Conservation (phyloP, 1,284 basidiomycete species). For the Cryptococcus jaspeensis region DNA sequence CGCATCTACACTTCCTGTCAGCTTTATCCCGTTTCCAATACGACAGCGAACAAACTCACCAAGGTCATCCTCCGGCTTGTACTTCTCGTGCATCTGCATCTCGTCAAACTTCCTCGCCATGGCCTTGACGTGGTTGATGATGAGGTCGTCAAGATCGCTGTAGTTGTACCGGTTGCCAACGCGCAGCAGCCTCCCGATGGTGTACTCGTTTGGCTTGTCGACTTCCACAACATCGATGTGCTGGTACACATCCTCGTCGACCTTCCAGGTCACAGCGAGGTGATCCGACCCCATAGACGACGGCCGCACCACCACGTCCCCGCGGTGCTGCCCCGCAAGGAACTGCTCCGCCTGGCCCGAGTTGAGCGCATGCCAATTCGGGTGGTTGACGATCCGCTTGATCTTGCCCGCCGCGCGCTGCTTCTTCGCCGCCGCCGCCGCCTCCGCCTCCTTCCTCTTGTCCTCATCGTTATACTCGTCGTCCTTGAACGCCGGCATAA, state of each 20-base stretch:
- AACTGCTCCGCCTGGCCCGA: slow-evolving; percentile 85
- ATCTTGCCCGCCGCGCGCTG: slow-evolving; percentile 71
- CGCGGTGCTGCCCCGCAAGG: slow-evolving; percentile 84
- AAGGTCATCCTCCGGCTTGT: slow-evolving; percentile 84
- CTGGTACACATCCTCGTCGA: slow-evolving; percentile 93
- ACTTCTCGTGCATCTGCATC: slow-evolving; percentile 94
- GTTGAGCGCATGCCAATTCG: slow-evolving; percentile 97
- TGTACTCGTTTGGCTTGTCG: slow-evolving; percentile 64
- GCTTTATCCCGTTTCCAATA: neutral
- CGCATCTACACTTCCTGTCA: slow-evolving; percentile 60
- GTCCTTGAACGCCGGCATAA: slow-evolving; percentile 40
- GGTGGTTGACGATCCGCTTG: slow-evolving; percentile 92
- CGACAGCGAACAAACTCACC: slow-evolving; percentile 59
- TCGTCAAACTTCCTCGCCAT: slow-evolving; percentile 94
- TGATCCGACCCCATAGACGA: slow-evolving; percentile 93
- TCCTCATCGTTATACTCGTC: slow-evolving; percentile 39
- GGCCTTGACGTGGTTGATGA: slow-evolving; percentile 95
- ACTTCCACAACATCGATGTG: slow-evolving; percentile 94
- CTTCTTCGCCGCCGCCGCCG: slow-evolving; percentile 75
- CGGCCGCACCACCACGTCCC: slow-evolving; percentile 93
- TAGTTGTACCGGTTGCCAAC: slow-evolving; percentile 81
- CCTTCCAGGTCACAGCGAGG: slow-evolving; percentile 98
- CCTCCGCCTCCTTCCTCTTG: slow-evolving; percentile 65
- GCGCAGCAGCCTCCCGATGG: slow-evolving; percentile 68
- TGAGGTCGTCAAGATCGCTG: slow-evolving; percentile 93